A percentile compares a stretch with the other conserved stretches of the same genome.
phyloP scores from a whole-genome alignment of 164 flowering plant species.

The Umbilicus rupestris region DNA sequence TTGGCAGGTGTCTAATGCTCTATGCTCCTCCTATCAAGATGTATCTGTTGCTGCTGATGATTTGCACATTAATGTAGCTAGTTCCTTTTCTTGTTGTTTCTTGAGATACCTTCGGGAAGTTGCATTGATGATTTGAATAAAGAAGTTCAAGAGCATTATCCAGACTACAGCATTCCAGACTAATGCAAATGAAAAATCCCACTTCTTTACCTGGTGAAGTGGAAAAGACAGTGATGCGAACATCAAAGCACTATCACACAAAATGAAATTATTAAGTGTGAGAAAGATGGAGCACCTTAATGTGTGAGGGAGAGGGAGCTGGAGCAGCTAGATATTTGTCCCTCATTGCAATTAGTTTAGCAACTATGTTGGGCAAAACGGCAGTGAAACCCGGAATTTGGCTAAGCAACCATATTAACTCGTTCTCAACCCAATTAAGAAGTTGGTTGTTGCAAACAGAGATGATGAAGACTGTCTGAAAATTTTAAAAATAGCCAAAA shows the following conservation, averaged over 20 bases:
- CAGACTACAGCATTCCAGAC: conserved; percentile 82
- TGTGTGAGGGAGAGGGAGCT: conserved; percentile 35
- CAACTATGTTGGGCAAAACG: conserved; percentile 22
- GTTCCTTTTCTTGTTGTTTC: conserved; percentile 62
- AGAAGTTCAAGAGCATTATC: conserved; percentile 86
- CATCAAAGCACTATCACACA: background rate
- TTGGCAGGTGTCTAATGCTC: no score
- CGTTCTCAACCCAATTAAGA: conserved; percentile 79
- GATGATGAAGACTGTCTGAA: conserved; percentile 74
- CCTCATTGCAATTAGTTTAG: conserved; percentile 50
- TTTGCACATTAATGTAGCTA: conserved; percentile 29
- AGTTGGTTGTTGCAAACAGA: conserved; percentile 93
- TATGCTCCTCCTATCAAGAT: no score
- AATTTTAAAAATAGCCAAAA: background rate
- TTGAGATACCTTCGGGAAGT: conserved; percentile 73
- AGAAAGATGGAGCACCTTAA: conserved; percentile 33
- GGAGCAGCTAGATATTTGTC: conserved; percentile 51
- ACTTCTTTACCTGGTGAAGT: conserved; percentile 45
- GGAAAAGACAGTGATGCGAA: background rate
- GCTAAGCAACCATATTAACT: conserved; percentile 66
- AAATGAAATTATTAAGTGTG: background rate
- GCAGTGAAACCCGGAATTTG: conserved; percentile 64
- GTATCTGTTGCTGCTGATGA: conserved; percentile 10
- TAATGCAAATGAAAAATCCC: conserved; percentile 70
- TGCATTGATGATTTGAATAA: conserved; percentile 60